phyloP scores from a whole-genome alignment of 148 eudicot species.

The Vaccinium vitisidaea region DNA sequence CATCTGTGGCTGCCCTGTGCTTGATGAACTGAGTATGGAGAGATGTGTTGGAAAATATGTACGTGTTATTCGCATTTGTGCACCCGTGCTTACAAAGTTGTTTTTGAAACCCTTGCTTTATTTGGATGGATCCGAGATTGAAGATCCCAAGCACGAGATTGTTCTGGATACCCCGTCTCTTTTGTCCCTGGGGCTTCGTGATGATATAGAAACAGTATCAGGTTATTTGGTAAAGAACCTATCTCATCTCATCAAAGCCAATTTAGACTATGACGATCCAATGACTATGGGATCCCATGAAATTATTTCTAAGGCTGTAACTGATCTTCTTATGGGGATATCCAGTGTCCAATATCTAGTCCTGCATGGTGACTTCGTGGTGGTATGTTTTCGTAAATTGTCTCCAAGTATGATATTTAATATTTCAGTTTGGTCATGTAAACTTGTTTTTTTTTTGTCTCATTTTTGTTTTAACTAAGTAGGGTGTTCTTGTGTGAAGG shows the following conservation, averaged over 20 bases:
- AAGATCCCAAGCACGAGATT: neutral
- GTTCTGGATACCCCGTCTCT: neutral
- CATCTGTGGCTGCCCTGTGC: constrained; percentile 21
- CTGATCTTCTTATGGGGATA: neutral
- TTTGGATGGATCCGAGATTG: neutral
- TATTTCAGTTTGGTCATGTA: neutral
- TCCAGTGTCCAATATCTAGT: neutral
- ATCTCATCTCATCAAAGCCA: neutral
- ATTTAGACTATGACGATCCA: neutral
- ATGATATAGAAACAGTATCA: neutral
- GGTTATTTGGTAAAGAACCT: neutral
- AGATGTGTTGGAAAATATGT: neutral
- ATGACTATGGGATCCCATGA: neutral
- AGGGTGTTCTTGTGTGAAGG: neutral
- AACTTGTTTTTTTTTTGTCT: neutral
- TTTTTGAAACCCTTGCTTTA: neutral
- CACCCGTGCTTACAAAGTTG: constrained; percentile 16
- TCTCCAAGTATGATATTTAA: neutral
- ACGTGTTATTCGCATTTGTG: neutral
- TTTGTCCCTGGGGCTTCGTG: neutral
- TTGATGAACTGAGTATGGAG: neutral
- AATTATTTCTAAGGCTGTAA: neutral
- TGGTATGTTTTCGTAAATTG: neutral
- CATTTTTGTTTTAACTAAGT: neutral
- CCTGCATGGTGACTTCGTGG: neutral